Conservation (phyloP, 1,139 yeast species). For the Yamadazyma atlantica region DNA sequence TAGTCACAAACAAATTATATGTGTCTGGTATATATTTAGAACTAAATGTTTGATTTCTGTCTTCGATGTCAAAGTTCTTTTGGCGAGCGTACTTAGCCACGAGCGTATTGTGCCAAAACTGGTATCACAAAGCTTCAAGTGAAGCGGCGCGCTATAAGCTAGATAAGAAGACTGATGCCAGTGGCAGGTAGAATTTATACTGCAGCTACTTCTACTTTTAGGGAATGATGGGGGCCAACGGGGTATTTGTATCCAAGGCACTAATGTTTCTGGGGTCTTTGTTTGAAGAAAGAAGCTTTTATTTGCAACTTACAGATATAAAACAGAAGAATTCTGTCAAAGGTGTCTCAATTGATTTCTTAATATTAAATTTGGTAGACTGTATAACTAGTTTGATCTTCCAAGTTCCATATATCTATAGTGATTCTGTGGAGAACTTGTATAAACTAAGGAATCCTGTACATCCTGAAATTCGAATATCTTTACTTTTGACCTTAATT, state of each 20-base stretch:
- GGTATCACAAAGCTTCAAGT: no score
- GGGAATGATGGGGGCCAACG: neutral
- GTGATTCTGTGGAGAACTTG: conserved; percentile 1
- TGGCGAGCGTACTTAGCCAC: no score
- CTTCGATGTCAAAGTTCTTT: no score
- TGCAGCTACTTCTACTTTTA: neutral
- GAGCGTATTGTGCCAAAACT: no score
- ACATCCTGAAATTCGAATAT: conserved; percentile 14
- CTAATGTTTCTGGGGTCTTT: conserved; percentile 12
- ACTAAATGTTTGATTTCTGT: no score
- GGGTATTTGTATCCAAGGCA: neutral
- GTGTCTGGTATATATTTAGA: no score
- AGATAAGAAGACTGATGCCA: no score
- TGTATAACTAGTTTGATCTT: conserved; percentile 13
- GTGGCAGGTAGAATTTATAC: no score
- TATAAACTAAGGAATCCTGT: conserved; percentile 19
- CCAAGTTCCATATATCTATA: conserved; percentile 16
- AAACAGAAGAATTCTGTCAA: conserved; percentile 22
- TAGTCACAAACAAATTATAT: no score
- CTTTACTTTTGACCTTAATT: conserved; percentile 7
- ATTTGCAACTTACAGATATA: conserved; percentile 20
- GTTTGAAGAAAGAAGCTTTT: conserved; percentile 10
- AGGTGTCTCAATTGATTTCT: conserved; percentile 31
- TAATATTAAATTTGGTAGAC: conserved; percentile 16
- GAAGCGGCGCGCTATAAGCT: no score